phyloP scores from a whole-genome alignment of 495 filamentous ascomycete genomes.

The Beverwykella pulmonaria region DNA sequence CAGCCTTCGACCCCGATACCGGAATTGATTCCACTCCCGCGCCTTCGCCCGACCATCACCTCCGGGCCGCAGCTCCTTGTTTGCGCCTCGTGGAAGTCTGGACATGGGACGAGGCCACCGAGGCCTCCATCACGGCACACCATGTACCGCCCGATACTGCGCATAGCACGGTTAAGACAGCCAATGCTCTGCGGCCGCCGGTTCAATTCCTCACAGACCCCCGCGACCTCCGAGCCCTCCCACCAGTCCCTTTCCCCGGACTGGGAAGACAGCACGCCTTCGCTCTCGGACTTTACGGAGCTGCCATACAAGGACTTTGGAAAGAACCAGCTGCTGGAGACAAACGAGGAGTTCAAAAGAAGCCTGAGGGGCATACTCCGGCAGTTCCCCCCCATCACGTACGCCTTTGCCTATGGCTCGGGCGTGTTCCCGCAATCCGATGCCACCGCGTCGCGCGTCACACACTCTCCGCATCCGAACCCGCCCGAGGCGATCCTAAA shows the following conservation, averaged over 20 bases:
- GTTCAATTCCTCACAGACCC: background rate
- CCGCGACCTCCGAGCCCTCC: background rate
- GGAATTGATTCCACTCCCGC: background rate
- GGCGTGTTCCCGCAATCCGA: slow-evolving; percentile 85
- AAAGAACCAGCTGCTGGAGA: slow-evolving; percentile 90
- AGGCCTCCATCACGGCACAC: background rate
- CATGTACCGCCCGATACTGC: slow-evolving; percentile 10
- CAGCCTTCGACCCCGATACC: background rate
- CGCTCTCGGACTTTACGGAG: slow-evolving; percentile 66
- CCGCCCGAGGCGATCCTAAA: slow-evolving; percentile 74
- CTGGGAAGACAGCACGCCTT: slow-evolving; percentile 66
- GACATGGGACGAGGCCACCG: background rate
- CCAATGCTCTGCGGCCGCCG: background rate
- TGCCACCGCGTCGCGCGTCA: slow-evolving; percentile 47
- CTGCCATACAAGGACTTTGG: slow-evolving; percentile 88
- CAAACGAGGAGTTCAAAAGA: slow-evolving; percentile 93
- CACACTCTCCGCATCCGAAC: slow-evolving; percentile 70
- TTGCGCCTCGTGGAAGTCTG: background rate
- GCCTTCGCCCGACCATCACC: background rate
- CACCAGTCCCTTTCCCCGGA: slow-evolving; percentile 48
- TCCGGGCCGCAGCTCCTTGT: background rate
- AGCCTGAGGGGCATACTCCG: slow-evolving; percentile 83
- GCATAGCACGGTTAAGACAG: slow-evolving; percentile 38
- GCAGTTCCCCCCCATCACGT: slow-evolving; percentile 93
- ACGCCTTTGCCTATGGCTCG: slow-evolving; percentile 96